Evolutionary conservation across 169 alveolate species (phyloP).

Genomic region (Eimeria brunetti): DNA sequence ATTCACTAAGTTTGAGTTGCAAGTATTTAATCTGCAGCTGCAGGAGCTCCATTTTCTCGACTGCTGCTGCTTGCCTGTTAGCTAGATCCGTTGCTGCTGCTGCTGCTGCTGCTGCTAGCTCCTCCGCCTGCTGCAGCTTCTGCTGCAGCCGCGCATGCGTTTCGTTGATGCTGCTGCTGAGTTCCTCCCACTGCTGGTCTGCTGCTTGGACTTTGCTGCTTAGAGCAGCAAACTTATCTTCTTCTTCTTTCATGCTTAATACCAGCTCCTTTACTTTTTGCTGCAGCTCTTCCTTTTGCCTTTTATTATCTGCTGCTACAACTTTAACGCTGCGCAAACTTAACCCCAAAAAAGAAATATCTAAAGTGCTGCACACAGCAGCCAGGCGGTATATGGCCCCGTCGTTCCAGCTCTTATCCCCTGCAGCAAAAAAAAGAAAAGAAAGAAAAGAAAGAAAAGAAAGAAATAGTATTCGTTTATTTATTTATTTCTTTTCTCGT

Average conservation of each 20-base stretch:
- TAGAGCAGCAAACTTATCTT: background rate
- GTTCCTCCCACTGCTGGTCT: background rate
- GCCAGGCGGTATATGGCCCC: slow-evolving; percentile 16
- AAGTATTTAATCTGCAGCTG: background rate
- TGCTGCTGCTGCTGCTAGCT: background rate
- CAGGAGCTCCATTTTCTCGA: background rate
- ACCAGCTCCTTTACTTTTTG: background rate
- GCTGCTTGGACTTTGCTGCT: background rate
- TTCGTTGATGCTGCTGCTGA: background rate
- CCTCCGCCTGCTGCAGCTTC: background rate
- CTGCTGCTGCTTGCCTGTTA: no score
- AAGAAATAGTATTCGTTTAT: no score
- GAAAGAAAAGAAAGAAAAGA: background rate
- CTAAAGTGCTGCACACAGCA: slow-evolving; percentile 43
- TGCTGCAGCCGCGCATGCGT: background rate
- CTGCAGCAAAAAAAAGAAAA: background rate
- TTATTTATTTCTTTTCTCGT: no score
- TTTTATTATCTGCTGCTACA: background rate
- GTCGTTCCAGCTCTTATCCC: background rate
- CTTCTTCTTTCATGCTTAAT: background rate
- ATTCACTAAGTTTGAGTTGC: background rate
- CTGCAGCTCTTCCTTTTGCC: background rate
- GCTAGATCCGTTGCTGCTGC: background rate
- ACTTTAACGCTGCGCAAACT: background rate
- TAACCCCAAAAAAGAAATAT: background rate